phyloP scores from a whole-genome alignment of 139 green algal genomes.

The Haematococcus lacustris region DNA sequence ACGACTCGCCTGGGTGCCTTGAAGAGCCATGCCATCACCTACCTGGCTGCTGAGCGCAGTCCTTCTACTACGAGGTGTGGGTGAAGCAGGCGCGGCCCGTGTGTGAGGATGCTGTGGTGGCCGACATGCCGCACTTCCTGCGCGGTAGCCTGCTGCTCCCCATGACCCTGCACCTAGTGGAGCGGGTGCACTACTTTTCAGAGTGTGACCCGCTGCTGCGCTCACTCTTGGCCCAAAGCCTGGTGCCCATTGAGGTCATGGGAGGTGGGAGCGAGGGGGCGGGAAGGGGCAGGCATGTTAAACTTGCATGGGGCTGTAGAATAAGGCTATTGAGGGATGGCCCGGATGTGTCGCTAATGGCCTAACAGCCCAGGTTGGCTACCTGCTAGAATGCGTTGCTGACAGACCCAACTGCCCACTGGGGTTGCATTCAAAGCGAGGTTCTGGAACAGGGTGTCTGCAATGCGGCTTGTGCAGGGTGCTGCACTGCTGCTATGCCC shows the following conservation, averaged over 20 bases:
- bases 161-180: not conserved
- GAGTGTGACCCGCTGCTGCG: not conserved
- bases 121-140: constrained; percentile 6
- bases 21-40: not conserved
- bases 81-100: not conserved
- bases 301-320: too few species aligned
- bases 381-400: too few species aligned
- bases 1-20: not conserved
- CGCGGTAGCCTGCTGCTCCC: not conserved
- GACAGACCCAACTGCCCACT: too few species aligned
- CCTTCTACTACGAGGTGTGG: not conserved
- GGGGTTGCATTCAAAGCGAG: too few species aligned
- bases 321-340: too few species aligned
- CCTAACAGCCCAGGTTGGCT: too few species aligned
- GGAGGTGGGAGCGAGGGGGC: too few species aligned
- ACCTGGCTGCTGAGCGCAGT: not conserved
- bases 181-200: not conserved
- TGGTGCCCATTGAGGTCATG: not conserved
- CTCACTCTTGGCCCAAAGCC: not conserved
- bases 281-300: too few species aligned
- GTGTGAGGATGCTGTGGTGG: constrained; percentile 5
- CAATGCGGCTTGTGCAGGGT: too few species aligned
- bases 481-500: too few species aligned
- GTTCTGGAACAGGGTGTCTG: too few species aligned
- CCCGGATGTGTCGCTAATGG: too few species aligned